Evolutionary conservation across 305 asterid species (phyloP).

Genomic region (Euphrasia arctica): DNA sequence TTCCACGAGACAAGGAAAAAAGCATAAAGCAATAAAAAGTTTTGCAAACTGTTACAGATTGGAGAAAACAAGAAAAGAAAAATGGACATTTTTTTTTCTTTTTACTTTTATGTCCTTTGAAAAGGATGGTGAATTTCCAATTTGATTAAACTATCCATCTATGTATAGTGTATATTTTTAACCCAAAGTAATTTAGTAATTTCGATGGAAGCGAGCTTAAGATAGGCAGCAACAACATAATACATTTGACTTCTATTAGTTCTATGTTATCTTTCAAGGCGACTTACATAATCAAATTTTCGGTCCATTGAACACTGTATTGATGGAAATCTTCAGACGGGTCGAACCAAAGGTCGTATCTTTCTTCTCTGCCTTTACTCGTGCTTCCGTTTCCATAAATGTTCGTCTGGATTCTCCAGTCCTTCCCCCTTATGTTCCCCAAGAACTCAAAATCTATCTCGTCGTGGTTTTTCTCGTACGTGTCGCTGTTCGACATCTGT

Average conservation of each 20-base stretch:
- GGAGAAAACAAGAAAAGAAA: constrained; percentile 16
- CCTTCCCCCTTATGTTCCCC: constrained; percentile 76
- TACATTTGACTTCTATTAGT: too few species aligned
- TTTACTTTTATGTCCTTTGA: not conserved
- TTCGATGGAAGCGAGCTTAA: too few species aligned
- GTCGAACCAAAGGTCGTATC: constrained; percentile 86
- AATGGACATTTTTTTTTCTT: not conserved
- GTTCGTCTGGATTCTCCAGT: constrained; percentile 87
- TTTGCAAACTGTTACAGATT: constrained; percentile 21
- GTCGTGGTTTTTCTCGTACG: constrained; percentile 75
- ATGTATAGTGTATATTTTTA: not conserved
- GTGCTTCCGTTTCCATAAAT: constrained; percentile 91
- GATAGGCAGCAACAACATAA: too few species aligned
- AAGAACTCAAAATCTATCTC: constrained; percentile 83
- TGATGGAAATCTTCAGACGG: constrained; percentile 82
- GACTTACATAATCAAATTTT: constrained; percentile 60
- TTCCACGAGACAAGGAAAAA: constrained; percentile 17
- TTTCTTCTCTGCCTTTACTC: constrained; percentile 67
- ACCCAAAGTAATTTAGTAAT: too few species aligned
- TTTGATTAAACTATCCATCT: not conserved
- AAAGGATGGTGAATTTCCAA: constrained; percentile 10
- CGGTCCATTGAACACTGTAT: constrained; percentile 69
- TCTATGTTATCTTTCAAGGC: not conserved
- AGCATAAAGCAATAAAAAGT: constrained; percentile 26
- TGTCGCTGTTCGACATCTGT: constrained; percentile 82